A percentile compares a stretch with the other conserved stretches of the same genome.
phyloP scores from a whole-genome alignment of 352 stramenopile species.

The Pythium diclinum region DNA sequence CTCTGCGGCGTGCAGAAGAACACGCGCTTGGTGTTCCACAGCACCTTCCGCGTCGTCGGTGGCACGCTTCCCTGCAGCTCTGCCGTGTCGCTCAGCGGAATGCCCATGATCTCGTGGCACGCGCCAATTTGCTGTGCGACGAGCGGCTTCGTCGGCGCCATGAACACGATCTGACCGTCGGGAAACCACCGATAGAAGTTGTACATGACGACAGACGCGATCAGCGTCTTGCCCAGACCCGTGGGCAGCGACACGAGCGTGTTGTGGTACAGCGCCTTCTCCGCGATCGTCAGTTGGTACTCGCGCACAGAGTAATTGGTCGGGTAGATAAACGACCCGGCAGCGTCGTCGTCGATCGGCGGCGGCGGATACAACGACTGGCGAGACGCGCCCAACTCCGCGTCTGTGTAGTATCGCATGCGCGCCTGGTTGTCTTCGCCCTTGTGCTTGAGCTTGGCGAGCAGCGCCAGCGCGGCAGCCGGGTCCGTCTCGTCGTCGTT shows the following conservation, averaged over 20 bases:
- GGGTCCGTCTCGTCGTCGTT: constrained; percentile 4
- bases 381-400: not conserved
- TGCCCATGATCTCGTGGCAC: constrained; percentile 94
- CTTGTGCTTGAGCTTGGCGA: constrained; percentile 20
- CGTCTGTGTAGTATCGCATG: constrained; percentile 50
- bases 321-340: constrained; percentile 82
- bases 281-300: constrained; percentile 95
- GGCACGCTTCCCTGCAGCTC: constrained; percentile 85
- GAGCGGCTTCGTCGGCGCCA: constrained; percentile 97
- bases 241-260: constrained; percentile 98
- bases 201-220: constrained; percentile 99
- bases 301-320: constrained; percentile 90
- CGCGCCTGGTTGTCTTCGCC: constrained; percentile 58
- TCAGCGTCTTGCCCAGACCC: constrained; percentile 99
- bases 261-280: constrained; percentile 94
- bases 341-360: constrained; percentile 56
- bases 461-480: constrained; percentile 11
- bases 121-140: constrained; percentile 98
- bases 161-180: constrained; percentile 94
- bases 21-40: constrained; percentile 93
- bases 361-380: constrained; percentile 35
- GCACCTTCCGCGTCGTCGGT: constrained; percentile 53
- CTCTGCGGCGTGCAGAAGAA: constrained; percentile 99
- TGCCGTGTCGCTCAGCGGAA: constrained; percentile 84
- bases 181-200: constrained; percentile 99